Evolutionary conservation across 1,284 basidiomycete species (phyloP).

Genomic region (Cerrena zonata): DNA sequence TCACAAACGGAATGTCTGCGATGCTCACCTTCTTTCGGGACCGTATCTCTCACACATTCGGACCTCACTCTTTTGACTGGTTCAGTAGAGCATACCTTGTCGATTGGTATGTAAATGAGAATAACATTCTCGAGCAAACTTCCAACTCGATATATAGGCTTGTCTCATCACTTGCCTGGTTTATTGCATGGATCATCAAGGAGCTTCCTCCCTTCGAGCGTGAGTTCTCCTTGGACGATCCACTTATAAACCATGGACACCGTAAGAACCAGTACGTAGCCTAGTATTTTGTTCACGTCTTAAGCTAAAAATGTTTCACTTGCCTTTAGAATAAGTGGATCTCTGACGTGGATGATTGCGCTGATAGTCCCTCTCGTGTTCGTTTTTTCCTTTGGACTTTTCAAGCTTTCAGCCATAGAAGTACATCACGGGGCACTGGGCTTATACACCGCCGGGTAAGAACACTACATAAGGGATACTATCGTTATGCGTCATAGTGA

Average conservation of each 20-base stretch:
- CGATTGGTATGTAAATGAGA: conserved; percentile 29
- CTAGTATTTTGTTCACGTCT: neutral
- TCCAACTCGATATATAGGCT: conserved; percentile 32
- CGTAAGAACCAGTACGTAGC: conserved; percentile 42
- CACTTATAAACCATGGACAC: conserved; percentile 48
- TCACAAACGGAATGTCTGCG: neutral
- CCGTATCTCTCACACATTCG: conserved; percentile 15
- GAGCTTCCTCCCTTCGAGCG: conserved; percentile 46
- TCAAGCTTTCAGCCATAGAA: conserved; percentile 41
- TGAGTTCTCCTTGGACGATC: conserved; percentile 46
- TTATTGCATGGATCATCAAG: conserved; percentile 36
- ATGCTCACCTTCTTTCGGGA: neutral
- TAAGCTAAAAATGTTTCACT: neutral
- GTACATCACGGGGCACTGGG: conserved; percentile 55
- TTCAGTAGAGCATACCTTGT: conserved; percentile 32
- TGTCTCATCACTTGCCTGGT: conserved; percentile 39
- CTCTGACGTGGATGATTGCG: conserved; percentile 41
- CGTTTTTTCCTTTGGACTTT: conserved; percentile 31
- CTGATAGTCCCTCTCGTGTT: conserved; percentile 40
- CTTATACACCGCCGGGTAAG: conserved; percentile 43
- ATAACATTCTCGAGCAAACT: neutral
- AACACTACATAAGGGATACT: neutral
- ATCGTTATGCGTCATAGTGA: neutral
- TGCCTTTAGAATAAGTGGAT: conserved; percentile 41
- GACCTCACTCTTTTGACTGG: conserved; percentile 41